Conservation (phyloP, 305 asterid genomes). For the Stenogyne calaminthoides region DNA sequence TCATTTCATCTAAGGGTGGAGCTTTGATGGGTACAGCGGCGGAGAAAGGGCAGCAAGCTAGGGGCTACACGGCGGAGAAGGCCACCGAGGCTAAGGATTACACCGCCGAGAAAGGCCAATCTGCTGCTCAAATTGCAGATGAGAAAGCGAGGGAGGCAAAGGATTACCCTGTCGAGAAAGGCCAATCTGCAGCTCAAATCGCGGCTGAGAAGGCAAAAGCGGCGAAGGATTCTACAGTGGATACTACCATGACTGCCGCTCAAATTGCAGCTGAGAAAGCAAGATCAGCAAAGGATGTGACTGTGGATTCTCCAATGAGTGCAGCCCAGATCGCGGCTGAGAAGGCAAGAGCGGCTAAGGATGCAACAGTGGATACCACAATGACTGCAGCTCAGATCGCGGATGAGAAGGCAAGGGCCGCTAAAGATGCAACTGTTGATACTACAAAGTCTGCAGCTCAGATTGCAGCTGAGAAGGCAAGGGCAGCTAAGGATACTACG, state of each 20-base stretch:
- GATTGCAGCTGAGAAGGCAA: slow-evolving; percentile 8
- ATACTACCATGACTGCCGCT: too few species aligned
- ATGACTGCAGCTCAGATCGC: neutral
- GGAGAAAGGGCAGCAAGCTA: slow-evolving; percentile 24
- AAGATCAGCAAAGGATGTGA: too few species aligned
- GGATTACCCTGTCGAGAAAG: neutral
- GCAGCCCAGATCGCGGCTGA: slow-evolving; percentile 4
- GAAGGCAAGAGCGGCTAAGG: slow-evolving; percentile 2
- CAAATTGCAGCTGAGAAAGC: too few species aligned
- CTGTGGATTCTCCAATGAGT: neutral
- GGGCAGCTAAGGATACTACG: slow-evolving; percentile 34
- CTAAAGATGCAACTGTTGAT: neutral
- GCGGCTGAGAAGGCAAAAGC: slow-evolving; percentile 25
- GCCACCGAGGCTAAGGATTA: slow-evolving; percentile 20
- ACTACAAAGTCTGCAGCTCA: slow-evolving; percentile 12
- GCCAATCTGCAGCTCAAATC: neutral
- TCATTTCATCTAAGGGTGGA: slow-evolving; percentile 24
- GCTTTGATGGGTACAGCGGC: slow-evolving; percentile 19
- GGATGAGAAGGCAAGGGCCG: neutral
- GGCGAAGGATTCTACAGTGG: too few species aligned
- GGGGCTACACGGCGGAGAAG: slow-evolving; percentile 30
- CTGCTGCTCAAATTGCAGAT: neutral
- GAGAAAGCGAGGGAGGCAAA: neutral
- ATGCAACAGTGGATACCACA: neutral
- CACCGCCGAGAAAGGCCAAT: neutral